Conservation (phyloP, 306 rosid genomes). For the Abrus precatorius region DNA sequence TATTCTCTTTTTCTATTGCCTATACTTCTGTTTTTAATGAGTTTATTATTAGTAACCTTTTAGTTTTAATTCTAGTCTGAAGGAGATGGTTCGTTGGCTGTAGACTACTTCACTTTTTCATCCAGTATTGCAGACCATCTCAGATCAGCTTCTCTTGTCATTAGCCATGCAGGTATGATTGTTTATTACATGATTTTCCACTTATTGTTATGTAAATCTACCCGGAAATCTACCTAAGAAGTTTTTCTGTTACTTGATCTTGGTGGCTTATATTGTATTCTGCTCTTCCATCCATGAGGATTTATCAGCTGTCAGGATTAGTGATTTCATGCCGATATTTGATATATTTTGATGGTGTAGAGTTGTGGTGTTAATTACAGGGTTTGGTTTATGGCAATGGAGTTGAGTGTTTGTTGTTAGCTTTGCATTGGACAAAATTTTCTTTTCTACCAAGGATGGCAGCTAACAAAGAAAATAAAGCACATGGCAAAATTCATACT, state of each 20-base stretch:
- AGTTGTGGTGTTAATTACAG: too few species aligned
- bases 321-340: too few species aligned
- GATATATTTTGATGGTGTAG: too few species aligned
- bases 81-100: slow-evolving; percentile 67
- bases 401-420: too few species aligned
- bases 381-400: too few species aligned
- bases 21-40: slow-evolving; percentile 14
- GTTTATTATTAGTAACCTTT: neutral
- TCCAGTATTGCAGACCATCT: slow-evolving; percentile 85
- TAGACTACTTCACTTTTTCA: slow-evolving; percentile 86
- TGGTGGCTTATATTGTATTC: neutral
- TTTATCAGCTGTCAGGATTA: too few species aligned
- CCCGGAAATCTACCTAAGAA: neutral
- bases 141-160: slow-evolving; percentile 48
- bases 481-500: too few species aligned
- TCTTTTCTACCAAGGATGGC: too few species aligned
- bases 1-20: neutral
- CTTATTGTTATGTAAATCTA: slow-evolving; percentile 13
- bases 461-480: too few species aligned
- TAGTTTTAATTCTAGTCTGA: slow-evolving; percentile 59
- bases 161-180: slow-evolving; percentile 84
- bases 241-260: slow-evolving; percentile 4
- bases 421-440: too few species aligned
- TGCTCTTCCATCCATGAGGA: too few species aligned
- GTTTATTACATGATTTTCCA: neutral